Evolutionary conservation across 2,329 filamentous ascomycete genomes (phyloP).

Genomic region (Dryadomyces quercus-mongolicae): DNA sequence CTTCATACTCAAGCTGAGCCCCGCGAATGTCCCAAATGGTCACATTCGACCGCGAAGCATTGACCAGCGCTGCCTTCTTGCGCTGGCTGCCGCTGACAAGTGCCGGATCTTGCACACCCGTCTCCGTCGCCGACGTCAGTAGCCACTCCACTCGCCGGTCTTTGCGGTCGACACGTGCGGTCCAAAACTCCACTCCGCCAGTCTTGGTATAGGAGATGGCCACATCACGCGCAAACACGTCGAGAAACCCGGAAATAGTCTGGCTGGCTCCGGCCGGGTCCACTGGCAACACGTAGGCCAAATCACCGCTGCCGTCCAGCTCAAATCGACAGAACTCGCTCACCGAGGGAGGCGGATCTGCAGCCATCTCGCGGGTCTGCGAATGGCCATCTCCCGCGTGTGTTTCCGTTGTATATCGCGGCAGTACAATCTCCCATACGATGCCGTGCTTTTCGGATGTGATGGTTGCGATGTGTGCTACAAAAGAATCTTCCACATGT

Average conservation of each 20-base stretch:
- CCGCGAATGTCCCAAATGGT: conserved; percentile 88
- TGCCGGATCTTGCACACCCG: conserved; percentile 58
- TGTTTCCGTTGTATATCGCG: conserved; percentile 24
- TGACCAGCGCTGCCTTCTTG: conserved; percentile 75
- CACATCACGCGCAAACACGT: conserved; percentile 76
- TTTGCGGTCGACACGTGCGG: conserved; percentile 55
- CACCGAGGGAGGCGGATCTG: conserved; percentile 26
- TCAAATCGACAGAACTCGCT: conserved; percentile 60
- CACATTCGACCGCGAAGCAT: conserved; percentile 57
- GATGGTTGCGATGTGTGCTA: conserved; percentile 68
- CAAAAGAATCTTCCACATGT: conserved; percentile 41
- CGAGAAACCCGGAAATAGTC: conserved; percentile 64
- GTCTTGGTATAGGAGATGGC: conserved; percentile 71
- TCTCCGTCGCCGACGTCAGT: conserved; percentile 69
- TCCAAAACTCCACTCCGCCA: conserved; percentile 74
- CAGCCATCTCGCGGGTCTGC: background rate
- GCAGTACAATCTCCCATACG: conserved; percentile 66
- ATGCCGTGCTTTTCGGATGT: conserved; percentile 67
- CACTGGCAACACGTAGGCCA: conserved; percentile 63
- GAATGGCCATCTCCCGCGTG: background rate
- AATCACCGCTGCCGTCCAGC: conserved; percentile 44
- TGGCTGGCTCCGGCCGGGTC: conserved; percentile 71
- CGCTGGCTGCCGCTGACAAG: conserved; percentile 77
- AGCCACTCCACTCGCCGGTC: conserved; percentile 64
- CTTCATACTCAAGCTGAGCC: conserved; percentile 68